Evolutionary conservation across 495 filamentous ascomycete genomes (phyloP), one percentile per base, ranked within the genome.

Genomic region (Aspergillus incahuasiensis): DNA sequence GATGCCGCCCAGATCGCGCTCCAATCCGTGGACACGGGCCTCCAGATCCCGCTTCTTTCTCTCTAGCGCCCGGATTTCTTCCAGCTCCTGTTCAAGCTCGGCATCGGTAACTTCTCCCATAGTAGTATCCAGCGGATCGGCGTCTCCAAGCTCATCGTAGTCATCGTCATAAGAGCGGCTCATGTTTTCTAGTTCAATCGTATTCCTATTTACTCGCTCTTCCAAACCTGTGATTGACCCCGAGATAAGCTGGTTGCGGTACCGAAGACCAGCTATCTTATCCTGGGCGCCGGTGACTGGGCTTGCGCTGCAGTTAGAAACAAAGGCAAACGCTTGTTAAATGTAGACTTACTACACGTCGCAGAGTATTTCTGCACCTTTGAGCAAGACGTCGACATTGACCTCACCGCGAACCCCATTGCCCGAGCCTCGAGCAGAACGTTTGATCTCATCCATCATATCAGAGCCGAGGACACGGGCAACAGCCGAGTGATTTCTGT

Each of bases 321-420:
- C n/a, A 22, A 20, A 16, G 3, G 21, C 0, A 6, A 32, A 2
- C 5, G 38, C 3, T n/a, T 3, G 6, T 34, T 13, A 15, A 12
- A 12, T 19, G 11, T 40, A 28, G 12, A 74, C 79, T 57, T 81
- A 90, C 81, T 97, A 98, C 32, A 96, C 91, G 44, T 77, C 79
- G 63, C 89, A 91, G 22, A 98, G 78, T 72, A 91, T 95, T 74
- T 97, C 91, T 3, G 92, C 94, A 1, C 94, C 92, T 50, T 82
- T 79, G 16, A 98, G 78, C 32, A 98, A 70, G 4, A 95, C 77
- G 65, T 95, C 89, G 20, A 97, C 85, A 69, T 97, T 90, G 6
- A 97, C 78, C 35, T 96, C 91, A 11, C 79, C 79, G 51, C 77
- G 80, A 38, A 71, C 48, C n/a, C 69, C 68, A 21, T 70, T 64